phyloP scores from a whole-genome alignment of 192 early-diverging fungal species.

The Coemansia sp. region DNA sequence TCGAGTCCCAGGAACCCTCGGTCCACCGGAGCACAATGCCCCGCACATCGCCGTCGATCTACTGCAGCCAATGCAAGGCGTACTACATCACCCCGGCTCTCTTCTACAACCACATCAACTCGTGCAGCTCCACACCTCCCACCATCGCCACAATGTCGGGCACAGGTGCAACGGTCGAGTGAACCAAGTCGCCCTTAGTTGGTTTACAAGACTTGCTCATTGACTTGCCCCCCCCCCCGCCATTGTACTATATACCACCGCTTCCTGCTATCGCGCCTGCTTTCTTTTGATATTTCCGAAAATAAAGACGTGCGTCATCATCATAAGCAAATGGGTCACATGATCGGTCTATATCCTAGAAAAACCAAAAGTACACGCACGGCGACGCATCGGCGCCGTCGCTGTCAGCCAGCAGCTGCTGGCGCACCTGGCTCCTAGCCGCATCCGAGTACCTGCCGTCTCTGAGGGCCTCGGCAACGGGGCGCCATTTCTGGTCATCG shows the following conservation, averaged over 20 bases:
- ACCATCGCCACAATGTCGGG: neutral
- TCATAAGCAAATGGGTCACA: neutral
- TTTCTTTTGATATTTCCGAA: too few relatives aligned
- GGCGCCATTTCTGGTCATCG: neutral
- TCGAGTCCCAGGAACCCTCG: neutral
- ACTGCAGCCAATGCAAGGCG: constrained; percentile 47
- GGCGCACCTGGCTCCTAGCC: constrained; percentile 10
- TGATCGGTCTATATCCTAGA: neutral
- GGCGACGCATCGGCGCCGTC: neutral
- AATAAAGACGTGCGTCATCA: neutral
- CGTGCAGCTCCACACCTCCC: constrained; percentile 11
- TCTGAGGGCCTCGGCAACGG: constrained; percentile 12
- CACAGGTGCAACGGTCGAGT: neutral
- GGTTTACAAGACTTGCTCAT: too few relatives aligned
- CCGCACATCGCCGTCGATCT: constrained; percentile 12
- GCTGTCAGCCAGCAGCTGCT: neutral
- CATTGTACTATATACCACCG: constrained; percentile 5
- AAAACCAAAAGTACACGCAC: constrained; percentile 7
- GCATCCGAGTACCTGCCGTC: constrained; percentile 13
- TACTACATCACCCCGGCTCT: constrained; percentile 22
- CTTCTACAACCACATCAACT: constrained; percentile 22
- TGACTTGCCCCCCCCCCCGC: too few relatives aligned
- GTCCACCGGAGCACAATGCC: neutral
- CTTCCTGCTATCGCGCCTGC: too few relatives aligned
- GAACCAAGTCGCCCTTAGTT: too few relatives aligned